These are phyloP conservation scores for Aeschynomene evenia DNA, from an alignment of 306 rosid species.

Conservation along the genomic window DNA sequence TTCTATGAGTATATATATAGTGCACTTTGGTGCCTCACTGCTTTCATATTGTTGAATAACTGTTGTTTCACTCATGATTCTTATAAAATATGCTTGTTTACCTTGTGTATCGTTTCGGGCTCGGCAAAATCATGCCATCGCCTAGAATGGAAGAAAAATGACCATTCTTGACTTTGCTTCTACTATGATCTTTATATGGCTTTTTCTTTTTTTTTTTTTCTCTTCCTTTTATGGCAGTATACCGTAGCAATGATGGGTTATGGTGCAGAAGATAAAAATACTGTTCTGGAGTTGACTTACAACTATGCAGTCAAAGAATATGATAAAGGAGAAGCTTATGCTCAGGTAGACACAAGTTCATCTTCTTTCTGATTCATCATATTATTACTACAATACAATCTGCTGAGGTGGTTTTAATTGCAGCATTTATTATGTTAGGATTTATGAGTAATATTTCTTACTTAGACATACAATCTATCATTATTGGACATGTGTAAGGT, in stretches of 20 bases:
- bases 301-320: constrained; percentile 85
- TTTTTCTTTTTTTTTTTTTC: neutral
- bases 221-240: too few relatives aligned
- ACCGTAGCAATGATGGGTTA: constrained; percentile 80
- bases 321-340: constrained; percentile 85
- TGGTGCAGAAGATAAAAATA: constrained; percentile 83
- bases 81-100: neutral
- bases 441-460: neutral
- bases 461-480: neutral
- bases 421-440: neutral
- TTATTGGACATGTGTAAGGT: neutral
- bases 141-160: neutral
- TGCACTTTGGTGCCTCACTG: neutral
- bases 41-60: neutral
- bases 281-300: constrained; percentile 86
- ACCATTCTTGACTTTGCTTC: neutral
- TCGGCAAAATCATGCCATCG: neutral
- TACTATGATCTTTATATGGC: neutral
- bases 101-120: neutral
- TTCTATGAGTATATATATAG: neutral
- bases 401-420: neutral
- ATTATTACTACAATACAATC: constrained; percentile 14
- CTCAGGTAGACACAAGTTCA: constrained; percentile 56
- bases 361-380: constrained; percentile 11
- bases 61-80: constrained; percentile 6